A percentile compares a stretch with the other conserved stretches of the same genome.
Conservation (phyloP, 306 rosid genomes). For the Lathyrus oleraceus region DNA sequence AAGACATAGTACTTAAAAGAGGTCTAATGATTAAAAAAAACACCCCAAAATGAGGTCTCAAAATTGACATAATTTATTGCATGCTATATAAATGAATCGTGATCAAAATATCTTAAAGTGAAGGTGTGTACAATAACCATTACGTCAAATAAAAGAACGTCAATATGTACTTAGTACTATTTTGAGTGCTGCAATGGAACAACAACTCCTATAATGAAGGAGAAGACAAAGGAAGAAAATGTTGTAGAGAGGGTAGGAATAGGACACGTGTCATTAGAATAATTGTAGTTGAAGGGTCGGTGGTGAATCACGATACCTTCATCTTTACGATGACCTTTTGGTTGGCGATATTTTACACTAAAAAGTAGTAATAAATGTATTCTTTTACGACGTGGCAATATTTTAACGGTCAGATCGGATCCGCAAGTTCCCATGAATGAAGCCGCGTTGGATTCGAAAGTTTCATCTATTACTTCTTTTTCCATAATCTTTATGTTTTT, state of each 20-base stretch:
- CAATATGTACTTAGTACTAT: not conserved
- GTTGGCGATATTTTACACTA: not conserved
- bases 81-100: not conserved
- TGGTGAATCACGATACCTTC: slow-evolving; percentile 44
- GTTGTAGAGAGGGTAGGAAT: not conserved
- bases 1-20: not conserved
- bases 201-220: slow-evolving; percentile 2
- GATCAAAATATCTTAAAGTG: not conserved
- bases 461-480: not conserved
- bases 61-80: not conserved
- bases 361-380: not conserved
- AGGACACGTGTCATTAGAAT: slow-evolving; percentile 48
- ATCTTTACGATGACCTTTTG: not conserved
- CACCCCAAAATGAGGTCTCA: not conserved
- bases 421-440: slow-evolving; percentile 40
- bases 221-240: slow-evolving; percentile 8
- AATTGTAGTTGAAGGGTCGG: slow-evolving; percentile 23
- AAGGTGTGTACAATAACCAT: not conserved
- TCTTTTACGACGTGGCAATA: slow-evolving; percentile 41
- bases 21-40: not conserved
- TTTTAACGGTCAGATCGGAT: slow-evolving; percentile 36
- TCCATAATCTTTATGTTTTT: too few species aligned
- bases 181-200: not conserved
- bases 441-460: slow-evolving; percentile 43
- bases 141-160: not conserved